A percentile compares a stretch with the other conserved stretches of the same genome.
Conservation (phyloP, 176 grass and related monocot genomes). For the Cocos nucifera region DNA sequence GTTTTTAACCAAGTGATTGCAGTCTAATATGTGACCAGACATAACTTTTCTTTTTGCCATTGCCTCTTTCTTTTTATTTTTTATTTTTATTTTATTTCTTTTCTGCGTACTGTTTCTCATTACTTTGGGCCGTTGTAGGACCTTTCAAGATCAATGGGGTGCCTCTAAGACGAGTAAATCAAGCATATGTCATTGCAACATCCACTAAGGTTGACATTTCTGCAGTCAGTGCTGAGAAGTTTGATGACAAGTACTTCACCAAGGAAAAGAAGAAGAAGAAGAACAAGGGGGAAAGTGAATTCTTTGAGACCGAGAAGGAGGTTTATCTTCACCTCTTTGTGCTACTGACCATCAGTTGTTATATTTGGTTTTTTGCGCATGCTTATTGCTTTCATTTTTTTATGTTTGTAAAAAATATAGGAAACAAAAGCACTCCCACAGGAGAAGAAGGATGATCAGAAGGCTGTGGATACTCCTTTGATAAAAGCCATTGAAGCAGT, state of each 20-base stretch:
- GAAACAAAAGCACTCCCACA: too few relatives aligned
- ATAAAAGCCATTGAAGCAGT: too few relatives aligned
- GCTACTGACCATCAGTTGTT: too few relatives aligned
- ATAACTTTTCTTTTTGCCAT: too few relatives aligned
- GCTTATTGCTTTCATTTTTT: too few relatives aligned
- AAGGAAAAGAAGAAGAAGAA: slow-evolving; percentile 8
- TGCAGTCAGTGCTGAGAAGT: slow-evolving; percentile 5
- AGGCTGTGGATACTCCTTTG: too few relatives aligned
- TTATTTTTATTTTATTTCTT: not conserved
- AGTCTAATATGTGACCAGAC: too few relatives aligned
- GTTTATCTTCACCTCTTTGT: not conserved
- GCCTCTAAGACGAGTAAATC: slow-evolving; percentile 12
- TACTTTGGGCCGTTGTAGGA: not conserved
- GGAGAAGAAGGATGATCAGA: too few relatives aligned
- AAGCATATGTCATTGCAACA: slow-evolving; percentile 13
- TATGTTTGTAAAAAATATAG: too few relatives aligned
- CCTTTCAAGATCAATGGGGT: slow-evolving; percentile 15
- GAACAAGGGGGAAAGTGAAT: slow-evolving; percentile 1
- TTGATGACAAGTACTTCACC: slow-evolving; percentile 10
- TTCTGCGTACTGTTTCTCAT: not conserved
- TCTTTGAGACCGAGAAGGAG: slow-evolving; percentile 11
- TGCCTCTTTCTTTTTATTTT: too few relatives aligned
- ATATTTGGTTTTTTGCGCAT: too few relatives aligned
- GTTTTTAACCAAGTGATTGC: too few relatives aligned
- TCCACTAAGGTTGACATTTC: slow-evolving; percentile 8